These are phyloP conservation scores for Tylopilus cervinicoccineus DNA, from an alignment of 768 basidiomycete species.

Conservation along the genomic window DNA sequence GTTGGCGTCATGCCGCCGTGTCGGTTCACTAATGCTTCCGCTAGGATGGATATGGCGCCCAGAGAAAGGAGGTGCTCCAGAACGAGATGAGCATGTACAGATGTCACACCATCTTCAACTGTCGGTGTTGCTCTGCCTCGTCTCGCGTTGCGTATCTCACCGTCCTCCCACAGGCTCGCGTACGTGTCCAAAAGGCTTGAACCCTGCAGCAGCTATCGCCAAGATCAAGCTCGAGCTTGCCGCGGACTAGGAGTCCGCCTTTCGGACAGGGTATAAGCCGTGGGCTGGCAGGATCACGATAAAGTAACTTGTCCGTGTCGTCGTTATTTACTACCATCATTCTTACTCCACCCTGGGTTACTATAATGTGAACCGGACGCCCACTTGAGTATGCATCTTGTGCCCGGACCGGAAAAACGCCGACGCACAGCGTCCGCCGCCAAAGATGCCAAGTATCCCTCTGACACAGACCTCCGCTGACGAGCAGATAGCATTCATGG, in stretches of 20 bases:
- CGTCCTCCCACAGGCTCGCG: slow-evolving; percentile 55
- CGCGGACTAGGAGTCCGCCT: not conserved
- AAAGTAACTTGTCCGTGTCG: not conserved
- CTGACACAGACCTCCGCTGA: not conserved
- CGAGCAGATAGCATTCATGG: slow-evolving; percentile 40
- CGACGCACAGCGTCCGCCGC: not conserved
- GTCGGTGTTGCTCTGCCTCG: slow-evolving; percentile 38
- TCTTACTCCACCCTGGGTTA: not conserved
- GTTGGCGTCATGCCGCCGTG: not conserved
- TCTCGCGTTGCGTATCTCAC: not conserved
- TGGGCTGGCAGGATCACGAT: not conserved
- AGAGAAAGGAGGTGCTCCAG: slow-evolving; percentile 89
- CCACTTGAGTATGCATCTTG: not conserved
- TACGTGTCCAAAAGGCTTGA: slow-evolving; percentile 28
- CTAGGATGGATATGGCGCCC: slow-evolving; percentile 71
- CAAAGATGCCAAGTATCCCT: not conserved
- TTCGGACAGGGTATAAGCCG: not conserved
- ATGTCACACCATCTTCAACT: slow-evolving; percentile 99
- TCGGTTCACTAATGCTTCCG: too few species aligned
- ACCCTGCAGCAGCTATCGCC: slow-evolving; percentile 1
- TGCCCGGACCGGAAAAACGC: not conserved
- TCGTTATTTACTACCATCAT: slow-evolving; percentile 2
- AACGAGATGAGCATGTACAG: slow-evolving; percentile 96
- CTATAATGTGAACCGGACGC: not conserved
- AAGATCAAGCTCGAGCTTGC: slow-evolving; percentile 5